Percentiles rank a stretch among this genome's conserved stretches.
Evolutionary conservation across 1,284 basidiomycete genomes (phyloP).

Genomic region (Abortiporus biennis): DNA sequence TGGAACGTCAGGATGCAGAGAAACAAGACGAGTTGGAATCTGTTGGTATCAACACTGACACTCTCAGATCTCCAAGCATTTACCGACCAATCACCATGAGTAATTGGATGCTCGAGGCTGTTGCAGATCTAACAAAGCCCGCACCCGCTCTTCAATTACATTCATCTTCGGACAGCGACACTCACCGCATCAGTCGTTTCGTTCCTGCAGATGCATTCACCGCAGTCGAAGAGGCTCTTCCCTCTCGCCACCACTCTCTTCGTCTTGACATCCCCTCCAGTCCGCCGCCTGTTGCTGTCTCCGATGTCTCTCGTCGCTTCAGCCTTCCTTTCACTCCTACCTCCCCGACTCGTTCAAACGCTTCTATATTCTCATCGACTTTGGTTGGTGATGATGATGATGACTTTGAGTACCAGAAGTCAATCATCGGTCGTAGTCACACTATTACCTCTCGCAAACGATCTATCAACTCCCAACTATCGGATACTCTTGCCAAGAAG

Average conservation of each 20-base stretch:
- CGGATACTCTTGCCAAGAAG: slow-evolving; percentile 20
- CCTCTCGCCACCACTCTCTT: slow-evolving; percentile 23
- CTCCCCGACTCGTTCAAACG: slow-evolving; percentile 28
- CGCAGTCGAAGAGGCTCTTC: slow-evolving; percentile 17
- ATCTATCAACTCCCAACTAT: slow-evolving; percentile 11
- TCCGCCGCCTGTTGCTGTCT: slow-evolving; percentile 19
- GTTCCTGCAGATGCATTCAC: slow-evolving; percentile 29
- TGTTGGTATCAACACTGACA: slow-evolving; percentile 16
- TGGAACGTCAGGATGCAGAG: slow-evolving; percentile 33
- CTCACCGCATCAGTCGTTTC: slow-evolving; percentile 29
- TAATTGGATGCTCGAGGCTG: slow-evolving; percentile 76
- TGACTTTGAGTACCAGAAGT: slow-evolving; percentile 9
- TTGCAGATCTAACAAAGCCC: slow-evolving; percentile 53
- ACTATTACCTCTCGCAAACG: slow-evolving; percentile 14
- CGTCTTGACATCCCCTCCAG: slow-evolving; percentile 25
- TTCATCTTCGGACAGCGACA: slow-evolving; percentile 13
- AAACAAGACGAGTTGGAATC: slow-evolving; percentile 25
- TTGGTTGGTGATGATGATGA: slow-evolving; percentile 28
- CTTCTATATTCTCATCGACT: slow-evolving; percentile 20
- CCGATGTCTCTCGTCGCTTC: slow-evolving; percentile 30
- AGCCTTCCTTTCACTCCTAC: slow-evolving; percentile 63
- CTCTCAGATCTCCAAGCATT: slow-evolving; percentile 32
- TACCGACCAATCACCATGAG: slow-evolving; percentile 38
- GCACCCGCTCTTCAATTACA: no score
- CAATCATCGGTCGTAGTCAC: slow-evolving; percentile 15